Conservation (phyloP, 306 rosid genomes). For the Rubus idaeus region DNA sequence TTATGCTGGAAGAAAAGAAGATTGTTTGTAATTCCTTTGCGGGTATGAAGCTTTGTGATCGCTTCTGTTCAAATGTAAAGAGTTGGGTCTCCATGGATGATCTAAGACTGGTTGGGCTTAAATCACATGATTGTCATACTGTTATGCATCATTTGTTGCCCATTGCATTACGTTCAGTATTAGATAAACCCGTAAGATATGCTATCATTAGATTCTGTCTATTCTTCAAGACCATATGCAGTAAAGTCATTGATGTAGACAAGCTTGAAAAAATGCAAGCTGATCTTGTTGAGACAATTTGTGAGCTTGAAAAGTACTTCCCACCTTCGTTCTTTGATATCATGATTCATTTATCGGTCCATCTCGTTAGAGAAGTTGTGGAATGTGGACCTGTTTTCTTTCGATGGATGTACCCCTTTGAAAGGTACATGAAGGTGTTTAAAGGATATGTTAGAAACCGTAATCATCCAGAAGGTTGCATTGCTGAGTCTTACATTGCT, state of each 20-base stretch:
- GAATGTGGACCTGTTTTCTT: neutral
- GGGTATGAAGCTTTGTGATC: neutral
- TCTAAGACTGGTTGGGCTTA: no score
- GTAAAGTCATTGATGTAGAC: neutral
- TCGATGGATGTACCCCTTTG: constrained; percentile 3
- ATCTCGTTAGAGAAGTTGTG: neutral
- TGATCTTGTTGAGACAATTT: neutral
- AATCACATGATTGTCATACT: no score
- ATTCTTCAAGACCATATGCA: neutral
- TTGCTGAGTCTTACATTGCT: neutral
- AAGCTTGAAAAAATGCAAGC: neutral
- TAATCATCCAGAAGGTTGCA: neutral
- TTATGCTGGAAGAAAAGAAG: no score
- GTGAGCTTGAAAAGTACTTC: neutral
- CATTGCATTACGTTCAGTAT: no score
- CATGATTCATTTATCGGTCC: neutral
- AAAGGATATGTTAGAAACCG: neutral
- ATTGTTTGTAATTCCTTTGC: neutral
- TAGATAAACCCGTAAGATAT: neutral
- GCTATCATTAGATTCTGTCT: neutral
- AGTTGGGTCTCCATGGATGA: neutral
- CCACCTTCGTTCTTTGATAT: neutral
- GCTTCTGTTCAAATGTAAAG: neutral
- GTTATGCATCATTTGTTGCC: no score
- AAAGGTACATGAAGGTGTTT: neutral